Percentiles rank a stretch among this genome's conserved stretches.
Conservation (phyloP, 495 filamentous ascomycete species). For the Collariella sp. region DNA sequence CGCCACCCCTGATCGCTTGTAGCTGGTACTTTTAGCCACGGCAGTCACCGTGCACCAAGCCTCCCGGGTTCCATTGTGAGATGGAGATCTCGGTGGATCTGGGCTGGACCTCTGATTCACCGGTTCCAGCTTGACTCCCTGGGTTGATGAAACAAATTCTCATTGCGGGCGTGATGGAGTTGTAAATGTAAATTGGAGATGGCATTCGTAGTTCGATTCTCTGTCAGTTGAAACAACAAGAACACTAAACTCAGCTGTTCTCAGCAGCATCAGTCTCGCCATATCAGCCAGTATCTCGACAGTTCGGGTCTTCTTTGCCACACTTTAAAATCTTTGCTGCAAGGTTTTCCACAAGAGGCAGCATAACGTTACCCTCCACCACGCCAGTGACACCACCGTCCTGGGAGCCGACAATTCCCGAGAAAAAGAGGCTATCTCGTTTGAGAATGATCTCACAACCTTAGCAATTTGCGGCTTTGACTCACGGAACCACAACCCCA, state of each 20-base stretch:
- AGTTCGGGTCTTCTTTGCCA: neutral
- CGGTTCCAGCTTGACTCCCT: neutral
- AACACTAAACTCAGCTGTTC: neutral
- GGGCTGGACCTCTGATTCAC: neutral
- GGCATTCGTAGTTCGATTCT: too few species aligned
- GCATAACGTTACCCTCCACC: neutral
- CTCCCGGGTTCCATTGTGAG: neutral
- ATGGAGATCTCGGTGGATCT: neutral
- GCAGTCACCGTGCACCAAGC: neutral
- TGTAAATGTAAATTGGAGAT: too few species aligned
- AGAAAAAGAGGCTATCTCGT: constrained; percentile 4
- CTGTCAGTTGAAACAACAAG: neutral
- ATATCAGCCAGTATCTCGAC: neutral
- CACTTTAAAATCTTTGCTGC: neutral
- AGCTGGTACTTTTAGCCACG: neutral
- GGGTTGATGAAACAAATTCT: too few species aligned
- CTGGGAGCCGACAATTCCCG: constrained; percentile 12
- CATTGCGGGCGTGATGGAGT: too few species aligned
- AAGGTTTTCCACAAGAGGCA: neutral
- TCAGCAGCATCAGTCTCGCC: neutral
- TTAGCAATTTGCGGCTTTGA: neutral
- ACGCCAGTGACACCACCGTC: too few species aligned
- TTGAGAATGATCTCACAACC: constrained; percentile 1
- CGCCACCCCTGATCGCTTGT: neutral
- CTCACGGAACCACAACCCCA: neutral